Base-by-base conservation (phyloP, 495 filamentous ascomycete genomes). In the Aspergillus wentii region DNA sequence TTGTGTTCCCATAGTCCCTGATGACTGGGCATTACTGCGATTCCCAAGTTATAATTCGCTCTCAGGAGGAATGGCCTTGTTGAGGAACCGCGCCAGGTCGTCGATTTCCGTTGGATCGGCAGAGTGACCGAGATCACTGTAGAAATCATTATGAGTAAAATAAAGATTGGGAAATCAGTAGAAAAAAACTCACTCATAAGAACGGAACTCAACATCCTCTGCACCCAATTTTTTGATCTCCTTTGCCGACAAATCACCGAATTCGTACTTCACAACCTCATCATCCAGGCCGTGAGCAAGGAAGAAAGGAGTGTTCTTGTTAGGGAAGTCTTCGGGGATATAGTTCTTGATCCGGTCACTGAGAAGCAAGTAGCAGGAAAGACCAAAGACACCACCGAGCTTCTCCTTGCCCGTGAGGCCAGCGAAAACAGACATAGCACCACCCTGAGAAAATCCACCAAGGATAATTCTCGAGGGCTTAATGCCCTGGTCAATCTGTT, bases 281-380 rank as follows among this genome's bases (percentile, higher is more conserved):
- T 98, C 92, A 1, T 57, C 61, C 41, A 78, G 71, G 11, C 91
- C 91, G 46, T 98, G 91, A 7, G 77, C 89, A 74, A 95, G 79
- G 61, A 94, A 94, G 34, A 95, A 80, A 1, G 83, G 83, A 2
- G 88, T 95, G 3, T 82, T 65, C 61, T 83, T 79, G 59, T 94
- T 95, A 38, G 76, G 62, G 44, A 71, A 76, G 15, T 80, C 75
- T 39, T 72, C 68, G 1, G 85, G 74, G 17, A 83, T 62, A 34
- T 83, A 72, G 26, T 76, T 74, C 54, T 76, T 66, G 49, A 94
- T 66, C 49, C 86, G 90, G 35, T 75, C 67, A 48, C 78, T 78
- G 32, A 96, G 65, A 8, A 88, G 68, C 49, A 96, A 62, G 52
- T 94, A 98, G 43, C 76, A 82, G 8, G 85, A 91, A 30, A 98